Percentiles rank a stretch among this genome's conserved stretches.
These are phyloP conservation scores for Omphalea diandra DNA, from an alignment of 441 rosid genomes.

Conservation along the genomic window DNA sequence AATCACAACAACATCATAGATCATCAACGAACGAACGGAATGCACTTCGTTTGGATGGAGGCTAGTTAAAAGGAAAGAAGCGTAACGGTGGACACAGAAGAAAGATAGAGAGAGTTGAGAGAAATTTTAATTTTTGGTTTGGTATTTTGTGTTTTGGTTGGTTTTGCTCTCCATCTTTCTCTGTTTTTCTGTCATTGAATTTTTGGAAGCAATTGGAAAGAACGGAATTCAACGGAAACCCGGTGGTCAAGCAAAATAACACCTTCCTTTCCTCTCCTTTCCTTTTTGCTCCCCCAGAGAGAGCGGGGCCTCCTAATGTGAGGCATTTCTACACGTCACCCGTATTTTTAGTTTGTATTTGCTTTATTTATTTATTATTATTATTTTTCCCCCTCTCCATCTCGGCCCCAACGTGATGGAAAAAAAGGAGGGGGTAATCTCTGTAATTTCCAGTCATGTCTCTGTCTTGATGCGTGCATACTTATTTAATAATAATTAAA, in stretches of 20 bases:
- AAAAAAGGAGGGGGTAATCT: background rate
- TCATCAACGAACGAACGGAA: constrained; percentile 8
- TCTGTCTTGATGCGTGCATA: background rate
- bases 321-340: constrained; percentile 52
- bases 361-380: background rate
- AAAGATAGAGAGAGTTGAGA: background rate
- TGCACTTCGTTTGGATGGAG: constrained; percentile 13
- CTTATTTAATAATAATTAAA: too few species aligned
- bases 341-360: constrained; percentile 3
- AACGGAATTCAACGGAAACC: constrained; percentile 35
- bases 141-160: background rate
- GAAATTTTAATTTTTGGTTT: background rate
- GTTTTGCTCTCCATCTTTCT: background rate
- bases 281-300: constrained; percentile 23
- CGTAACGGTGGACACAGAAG: background rate
- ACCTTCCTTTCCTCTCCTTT: too few species aligned
- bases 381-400: background rate
- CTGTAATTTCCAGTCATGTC: background rate
- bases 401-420: constrained; percentile 20
- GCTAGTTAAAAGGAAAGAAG: background rate
- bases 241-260: constrained; percentile 38
- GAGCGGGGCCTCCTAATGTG: constrained; percentile 32
- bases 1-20: constrained; percentile 8
- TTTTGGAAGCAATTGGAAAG: too few species aligned
- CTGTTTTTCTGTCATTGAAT: too few species aligned